These are phyloP conservation scores for Coemansia sp. DNA, from an alignment of 192 early-diverging fungal genomes.

Conservation along the genomic window DNA sequence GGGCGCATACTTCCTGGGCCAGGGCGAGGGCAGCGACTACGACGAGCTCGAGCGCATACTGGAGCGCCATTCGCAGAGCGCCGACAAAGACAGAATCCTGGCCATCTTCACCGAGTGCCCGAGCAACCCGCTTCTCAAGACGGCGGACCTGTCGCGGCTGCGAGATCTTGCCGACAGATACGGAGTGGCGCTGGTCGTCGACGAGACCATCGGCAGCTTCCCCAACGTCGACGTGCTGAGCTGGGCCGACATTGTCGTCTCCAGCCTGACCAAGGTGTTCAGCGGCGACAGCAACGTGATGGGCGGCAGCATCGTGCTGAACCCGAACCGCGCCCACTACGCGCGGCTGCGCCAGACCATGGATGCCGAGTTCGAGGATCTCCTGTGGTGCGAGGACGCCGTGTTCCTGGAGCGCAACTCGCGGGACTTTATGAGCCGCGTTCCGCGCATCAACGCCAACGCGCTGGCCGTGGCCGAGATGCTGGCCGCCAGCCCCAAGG, in stretches of 20 bases:
- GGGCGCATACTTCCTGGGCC: conserved; percentile 84
- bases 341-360: conserved; percentile 57
- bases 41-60: conserved; percentile 67
- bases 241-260: conserved; percentile 84
- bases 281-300: conserved; percentile 96
- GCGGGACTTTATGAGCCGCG: conserved; percentile 74
- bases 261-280: conserved; percentile 93
- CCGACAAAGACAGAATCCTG: conserved; percentile 62
- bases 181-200: conserved; percentile 79
- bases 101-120: conserved; percentile 93
- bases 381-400: conserved; percentile 89
- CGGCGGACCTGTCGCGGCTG: conserved; percentile 73
- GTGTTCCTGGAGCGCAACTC: conserved; percentile 95
- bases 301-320: conserved; percentile 88
- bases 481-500: conserved; percentile 63
- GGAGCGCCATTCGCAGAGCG: conserved; percentile 23
- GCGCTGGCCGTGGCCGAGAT: conserved; percentile 75
- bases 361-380: conserved; percentile 69
- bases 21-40: conserved; percentile 73
- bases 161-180: conserved; percentile 70
- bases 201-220: conserved; percentile 96
- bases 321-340: conserved; percentile 64
- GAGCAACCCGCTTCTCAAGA: conserved; percentile 86
- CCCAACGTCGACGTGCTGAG: conserved; percentile 76
- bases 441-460: conserved; percentile 71